Evolutionary conservation across 2,329 filamentous ascomycete genomes (phyloP).

Genomic region (Sarocladium kiliense): DNA sequence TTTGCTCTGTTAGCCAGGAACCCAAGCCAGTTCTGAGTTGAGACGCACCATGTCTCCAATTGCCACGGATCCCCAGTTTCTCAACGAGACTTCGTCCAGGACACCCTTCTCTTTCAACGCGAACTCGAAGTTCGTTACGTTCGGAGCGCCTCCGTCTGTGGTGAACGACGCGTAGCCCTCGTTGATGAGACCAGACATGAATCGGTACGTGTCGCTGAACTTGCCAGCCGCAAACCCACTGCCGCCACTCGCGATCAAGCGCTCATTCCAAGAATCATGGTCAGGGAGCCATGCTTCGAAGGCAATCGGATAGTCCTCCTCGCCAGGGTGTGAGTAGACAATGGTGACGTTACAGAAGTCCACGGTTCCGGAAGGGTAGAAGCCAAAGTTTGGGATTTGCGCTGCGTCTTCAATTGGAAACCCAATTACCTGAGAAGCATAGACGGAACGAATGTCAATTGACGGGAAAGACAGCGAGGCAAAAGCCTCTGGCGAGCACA

Average conservation of each 20-base stretch:
- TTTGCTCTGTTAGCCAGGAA: not conserved
- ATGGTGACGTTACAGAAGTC: constrained; percentile 17
- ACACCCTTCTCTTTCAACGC: not conserved
- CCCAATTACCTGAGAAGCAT: not conserved
- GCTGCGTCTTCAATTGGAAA: not conserved
- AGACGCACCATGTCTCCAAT: not conserved
- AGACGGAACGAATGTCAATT: not conserved
- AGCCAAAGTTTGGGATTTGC: not conserved
- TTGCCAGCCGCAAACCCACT: constrained; percentile 22
- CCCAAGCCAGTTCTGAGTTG: not conserved
- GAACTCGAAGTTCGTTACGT: not conserved
- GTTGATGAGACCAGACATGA: constrained; percentile 13
- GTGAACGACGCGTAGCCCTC: constrained; percentile 15
- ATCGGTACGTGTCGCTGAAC: not conserved
- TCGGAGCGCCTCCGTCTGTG: constrained; percentile 14
- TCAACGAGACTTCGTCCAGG: not conserved
- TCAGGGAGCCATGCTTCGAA: constrained; percentile 19
- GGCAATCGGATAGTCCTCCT: constrained; percentile 1
- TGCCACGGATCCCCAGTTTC: not conserved
- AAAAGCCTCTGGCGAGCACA: not conserved
- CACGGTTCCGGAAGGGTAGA: not conserved
- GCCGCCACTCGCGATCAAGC: constrained; percentile 24
- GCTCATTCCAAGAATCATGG: constrained; percentile 21
- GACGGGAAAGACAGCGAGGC: not conserved
- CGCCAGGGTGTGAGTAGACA: constrained; percentile 10